Evolutionary conservation across 2,329 filamentous ascomycete genomes (phyloP).

Genomic region (Biscogniauxia marginata): DNA sequence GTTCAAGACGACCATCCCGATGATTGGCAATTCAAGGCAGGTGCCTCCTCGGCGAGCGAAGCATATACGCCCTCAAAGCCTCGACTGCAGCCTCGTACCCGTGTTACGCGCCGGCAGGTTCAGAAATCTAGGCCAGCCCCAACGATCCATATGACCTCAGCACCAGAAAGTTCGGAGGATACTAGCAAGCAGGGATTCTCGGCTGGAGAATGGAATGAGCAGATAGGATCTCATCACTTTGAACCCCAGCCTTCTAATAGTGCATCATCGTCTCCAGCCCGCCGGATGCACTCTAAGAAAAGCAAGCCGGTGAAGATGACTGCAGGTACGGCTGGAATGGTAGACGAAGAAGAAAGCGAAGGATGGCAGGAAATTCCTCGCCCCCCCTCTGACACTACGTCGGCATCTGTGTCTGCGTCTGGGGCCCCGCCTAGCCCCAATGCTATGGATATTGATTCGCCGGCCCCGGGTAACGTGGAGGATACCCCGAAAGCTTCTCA

Average conservation of each 20-base stretch:
- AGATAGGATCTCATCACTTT: constrained; percentile 56
- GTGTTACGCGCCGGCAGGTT: constrained; percentile 40
- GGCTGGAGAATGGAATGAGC: constrained; percentile 52
- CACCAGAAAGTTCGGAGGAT: constrained; percentile 26
- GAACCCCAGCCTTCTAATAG: constrained; percentile 42
- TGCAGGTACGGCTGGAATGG: constrained; percentile 43
- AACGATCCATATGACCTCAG: constrained; percentile 20
- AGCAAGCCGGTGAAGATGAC: constrained; percentile 56
- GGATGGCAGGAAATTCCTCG: constrained; percentile 29
- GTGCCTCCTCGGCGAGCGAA: constrained; percentile 34
- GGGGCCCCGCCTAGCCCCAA: constrained; percentile 46
- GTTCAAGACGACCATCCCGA: constrained; percentile 46
- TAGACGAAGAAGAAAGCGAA: constrained; percentile 48
- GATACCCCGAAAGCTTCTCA: constrained; percentile 24
- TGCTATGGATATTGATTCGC: constrained; percentile 66
- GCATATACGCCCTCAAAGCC: constrained; percentile 32
- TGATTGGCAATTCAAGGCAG: constrained; percentile 53
- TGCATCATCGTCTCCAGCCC: constrained; percentile 44
- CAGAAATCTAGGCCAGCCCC: constrained; percentile 29
- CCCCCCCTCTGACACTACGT: constrained; percentile 19
- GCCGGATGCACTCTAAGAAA: constrained; percentile 55
- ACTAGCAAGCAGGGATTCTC: constrained; percentile 41
- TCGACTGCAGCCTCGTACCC: constrained; percentile 41
- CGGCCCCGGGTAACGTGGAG: constrained; percentile 34
- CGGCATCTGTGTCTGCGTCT: constrained; percentile 31